Conservation (phyloP, 2,329 filamentous ascomycete genomes). For the Xylaria polymorpha region DNA sequence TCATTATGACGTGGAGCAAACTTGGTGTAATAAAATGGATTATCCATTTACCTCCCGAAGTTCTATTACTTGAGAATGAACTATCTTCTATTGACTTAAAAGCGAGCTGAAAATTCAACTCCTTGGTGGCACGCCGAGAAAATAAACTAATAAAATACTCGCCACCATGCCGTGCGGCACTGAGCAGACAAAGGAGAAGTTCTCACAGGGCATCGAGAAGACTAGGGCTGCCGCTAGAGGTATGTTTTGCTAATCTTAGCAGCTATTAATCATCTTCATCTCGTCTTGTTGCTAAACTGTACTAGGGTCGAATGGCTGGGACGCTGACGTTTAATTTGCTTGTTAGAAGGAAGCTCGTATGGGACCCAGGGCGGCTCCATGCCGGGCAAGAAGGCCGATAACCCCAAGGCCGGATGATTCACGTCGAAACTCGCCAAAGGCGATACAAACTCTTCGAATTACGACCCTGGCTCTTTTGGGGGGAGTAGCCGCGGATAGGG, state of each 20-base stretch:
- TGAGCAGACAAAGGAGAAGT: conserved; percentile 29
- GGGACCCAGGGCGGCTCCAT: conserved; percentile 12
- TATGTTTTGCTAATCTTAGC: background rate
- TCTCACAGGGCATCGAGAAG: conserved; percentile 29
- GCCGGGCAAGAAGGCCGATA: conserved; percentile 22
- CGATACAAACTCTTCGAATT: conserved; percentile 26
- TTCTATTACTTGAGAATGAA: background rate
- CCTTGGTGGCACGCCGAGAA: background rate
- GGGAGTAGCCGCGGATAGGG: conserved; percentile 24
- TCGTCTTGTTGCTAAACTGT: background rate
- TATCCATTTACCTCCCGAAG: background rate
- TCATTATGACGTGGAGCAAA: conserved; percentile 14
- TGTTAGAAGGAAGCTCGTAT: background rate
- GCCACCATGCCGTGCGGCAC: conserved; percentile 27
- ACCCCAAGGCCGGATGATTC: conserved; percentile 28
- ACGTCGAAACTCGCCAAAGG: conserved; percentile 28
- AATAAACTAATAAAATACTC: background rate
- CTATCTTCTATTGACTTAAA: background rate
- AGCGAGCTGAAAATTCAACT: background rate
- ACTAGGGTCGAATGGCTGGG: background rate
- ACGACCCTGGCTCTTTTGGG: conserved; percentile 21
- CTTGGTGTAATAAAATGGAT: background rate
- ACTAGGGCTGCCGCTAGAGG: conserved; percentile 23
- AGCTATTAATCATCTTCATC: background rate
- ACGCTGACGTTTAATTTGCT: background rate